Evolutionary conservation across 2,329 filamentous ascomycete genomes (phyloP), one percentile per base, ranked within the genome.

Genomic region (Seiridium unicorne): DNA sequence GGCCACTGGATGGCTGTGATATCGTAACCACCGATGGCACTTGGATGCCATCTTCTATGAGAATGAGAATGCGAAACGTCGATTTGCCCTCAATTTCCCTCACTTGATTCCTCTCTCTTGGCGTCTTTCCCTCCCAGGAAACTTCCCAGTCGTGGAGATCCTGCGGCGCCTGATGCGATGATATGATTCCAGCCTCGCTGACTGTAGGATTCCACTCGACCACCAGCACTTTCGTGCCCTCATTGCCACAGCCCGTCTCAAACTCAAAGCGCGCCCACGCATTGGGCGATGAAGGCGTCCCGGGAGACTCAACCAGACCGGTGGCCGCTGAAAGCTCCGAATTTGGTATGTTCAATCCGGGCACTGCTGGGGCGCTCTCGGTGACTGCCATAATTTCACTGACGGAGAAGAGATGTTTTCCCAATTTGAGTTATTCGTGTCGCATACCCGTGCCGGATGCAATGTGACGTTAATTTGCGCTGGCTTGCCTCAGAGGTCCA

Each of bases 151-250:
- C 72, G 31, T 67, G 62, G 42, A 67, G 62, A 11, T 65, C 44
- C 36, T 38, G 13, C 10, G 5, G 40, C 11, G 10, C 31, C 34
- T 11, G 34, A 10, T 38, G 44, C 10, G 32, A 13, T 0, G 69
- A 70, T 13, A 80, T 64, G 9, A 75, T 74, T 56, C 78, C 74
- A 3, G 77, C 81, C 47, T 77, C 73, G 61, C 82, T 77, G 65
- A 84, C 83, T 34, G 66, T 64, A 8, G 75, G 72, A 71, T 91
- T 87, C 93, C 93, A 97, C 74, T 97, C 92, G 44, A 96, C 89
- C 92, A 97, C 95, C 67, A 97, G 79, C 64, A 97, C 89, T 79
- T 96, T 97, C 63, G 92, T 96, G 46, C 92, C 92, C 65, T 93
- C 89, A 68, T 92, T 91, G 55, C 87, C 89, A 72, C 84, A 85